Percentiles rank a stretch among this genome's conserved stretches.
phyloP scores from a whole-genome alignment of 1,284 basidiomycete genomes.

The Sanghuangporus weigelae region DNA sequence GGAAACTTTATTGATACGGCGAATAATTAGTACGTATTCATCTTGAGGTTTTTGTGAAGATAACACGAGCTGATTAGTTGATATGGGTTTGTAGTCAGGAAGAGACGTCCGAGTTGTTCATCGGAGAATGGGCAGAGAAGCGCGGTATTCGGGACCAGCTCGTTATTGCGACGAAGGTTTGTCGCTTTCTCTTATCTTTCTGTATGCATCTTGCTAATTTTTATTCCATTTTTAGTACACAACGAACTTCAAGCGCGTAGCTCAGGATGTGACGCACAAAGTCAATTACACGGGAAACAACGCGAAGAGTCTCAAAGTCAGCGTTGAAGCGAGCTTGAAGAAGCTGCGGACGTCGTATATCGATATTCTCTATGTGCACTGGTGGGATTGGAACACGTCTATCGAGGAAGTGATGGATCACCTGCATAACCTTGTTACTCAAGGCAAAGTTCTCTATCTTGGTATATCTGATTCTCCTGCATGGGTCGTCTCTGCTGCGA shows the following conservation, averaged over 20 bases:
- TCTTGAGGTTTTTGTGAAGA: not conserved
- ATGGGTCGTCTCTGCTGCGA: conserved; percentile 24
- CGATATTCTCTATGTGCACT: conserved; percentile 50
- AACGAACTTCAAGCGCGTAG: conserved; percentile 24
- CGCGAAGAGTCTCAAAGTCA: conserved; percentile 28
- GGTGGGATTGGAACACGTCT: conserved; percentile 27
- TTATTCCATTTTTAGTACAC: conserved; percentile 29
- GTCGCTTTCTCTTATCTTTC: not conserved
- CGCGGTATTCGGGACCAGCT: conserved; percentile 38
- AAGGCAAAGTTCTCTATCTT: conserved; percentile 43
- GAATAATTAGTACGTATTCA: conserved; percentile 25
- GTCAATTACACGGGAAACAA: conserved; percentile 33
- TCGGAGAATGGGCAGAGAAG: conserved; percentile 40
- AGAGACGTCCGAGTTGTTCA: conserved; percentile 27
- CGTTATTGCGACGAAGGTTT: conserved; percentile 38
- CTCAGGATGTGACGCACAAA: conserved; percentile 22
- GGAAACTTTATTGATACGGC: conserved; percentile 29
- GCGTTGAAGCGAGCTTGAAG: conserved; percentile 36
- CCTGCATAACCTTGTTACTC: conserved; percentile 34
- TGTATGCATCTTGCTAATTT: conserved; percentile 37
- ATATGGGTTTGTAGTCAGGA: conserved; percentile 24
- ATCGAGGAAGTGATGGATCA: conserved; percentile 33
- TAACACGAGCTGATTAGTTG: not conserved
- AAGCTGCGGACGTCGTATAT: conserved; percentile 54
- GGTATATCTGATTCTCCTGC: conserved; percentile 28